Evolutionary conservation across 202 grass and related monocot genomes (phyloP).

Genomic region (Schoenoplectus triqueter): DNA sequence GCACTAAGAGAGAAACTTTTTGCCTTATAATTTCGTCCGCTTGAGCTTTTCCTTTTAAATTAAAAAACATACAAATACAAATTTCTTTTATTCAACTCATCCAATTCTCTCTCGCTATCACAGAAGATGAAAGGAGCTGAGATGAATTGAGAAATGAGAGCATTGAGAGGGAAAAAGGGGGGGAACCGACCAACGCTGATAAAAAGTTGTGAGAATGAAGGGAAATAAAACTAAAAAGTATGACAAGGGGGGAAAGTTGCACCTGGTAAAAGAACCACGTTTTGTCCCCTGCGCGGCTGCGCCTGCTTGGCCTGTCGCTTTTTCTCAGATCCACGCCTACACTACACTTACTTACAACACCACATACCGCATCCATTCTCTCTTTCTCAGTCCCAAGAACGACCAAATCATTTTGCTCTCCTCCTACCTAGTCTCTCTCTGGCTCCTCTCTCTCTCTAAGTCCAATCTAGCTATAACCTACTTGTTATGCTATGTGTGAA

Average conservation of each 20-base stretch:
- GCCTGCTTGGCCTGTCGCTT: constrained; percentile 41
- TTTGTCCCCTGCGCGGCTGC: constrained; percentile 43
- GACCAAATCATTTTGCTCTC: constrained; percentile 57
- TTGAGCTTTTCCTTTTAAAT: constrained; percentile 39
- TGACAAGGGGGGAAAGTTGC: constrained; percentile 44
- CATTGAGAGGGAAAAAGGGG: constrained; percentile 43
- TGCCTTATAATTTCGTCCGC: constrained; percentile 32
- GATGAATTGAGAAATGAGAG: constrained; percentile 45
- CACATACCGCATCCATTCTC: constrained; percentile 36
- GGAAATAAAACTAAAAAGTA: constrained; percentile 40
- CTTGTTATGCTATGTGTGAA: no score
- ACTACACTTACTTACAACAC: neutral
- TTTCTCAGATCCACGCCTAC: constrained; percentile 54
- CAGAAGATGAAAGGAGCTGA: constrained; percentile 31
- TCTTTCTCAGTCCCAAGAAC: constrained; percentile 46
- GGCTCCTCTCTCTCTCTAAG: constrained; percentile 11
- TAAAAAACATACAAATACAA: neutral
- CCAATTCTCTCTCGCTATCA: neutral
- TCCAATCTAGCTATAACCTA: neutral
- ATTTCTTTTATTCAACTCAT: neutral
- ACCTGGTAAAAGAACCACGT: constrained; percentile 56
- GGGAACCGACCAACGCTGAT: constrained; percentile 62
- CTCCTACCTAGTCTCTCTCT: constrained; percentile 13
- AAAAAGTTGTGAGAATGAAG: constrained; percentile 53
- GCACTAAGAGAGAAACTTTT: constrained; percentile 37